Evolutionary conservation across 352 stramenopile species (phyloP), one percentile per base, ranked within the genome.

Genomic region (Pythium plurisporium): DNA sequence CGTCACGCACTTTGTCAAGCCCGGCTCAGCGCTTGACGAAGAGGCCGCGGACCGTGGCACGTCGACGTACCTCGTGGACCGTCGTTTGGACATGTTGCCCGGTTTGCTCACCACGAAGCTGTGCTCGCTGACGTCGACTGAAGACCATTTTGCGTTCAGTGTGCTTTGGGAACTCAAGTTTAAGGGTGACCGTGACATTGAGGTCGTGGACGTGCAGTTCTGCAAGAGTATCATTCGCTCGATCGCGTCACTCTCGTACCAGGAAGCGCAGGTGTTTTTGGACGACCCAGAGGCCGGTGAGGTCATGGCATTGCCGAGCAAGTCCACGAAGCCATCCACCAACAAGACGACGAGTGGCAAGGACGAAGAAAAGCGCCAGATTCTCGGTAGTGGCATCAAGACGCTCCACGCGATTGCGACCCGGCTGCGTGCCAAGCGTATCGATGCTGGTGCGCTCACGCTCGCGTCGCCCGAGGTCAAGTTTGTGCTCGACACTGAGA

Each of bases 401-500:
- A 88, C 90, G 33, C 75, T 99, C 19, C 86, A 96, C 49, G 79
- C 77, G 8, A 84, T 99, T 45, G 91, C 95, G 14, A 76, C 76
- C 42, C 91, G 95, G 15, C 89, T 99, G 54, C 86, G 91, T 19
- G 79, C 85, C 37, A 94, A 95, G 69, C 87, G 97, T 56, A 97
- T 99, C 40, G 86, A 97, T 22, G 95, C 95, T 11, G 97, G 97
- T 31, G 97, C 97, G 26, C 70, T 99, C 40, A 99, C 96, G 31
- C 73, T 99, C 17, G 96, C 96, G 19, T 99, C 96, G 45, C 96
- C 97, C 82, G 66, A 98, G 95, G 73, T 94, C 25, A 73, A 82
- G n/a, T 99, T 99, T 69, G 86, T 98, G 51, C 70, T 99, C 6
- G 96, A 99, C 69, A 98, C 88, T n/a, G 96, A 99, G 71, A 98